Conservation (phyloP, 805 yeast genomes). For the Candida tibetensis region DNA sequence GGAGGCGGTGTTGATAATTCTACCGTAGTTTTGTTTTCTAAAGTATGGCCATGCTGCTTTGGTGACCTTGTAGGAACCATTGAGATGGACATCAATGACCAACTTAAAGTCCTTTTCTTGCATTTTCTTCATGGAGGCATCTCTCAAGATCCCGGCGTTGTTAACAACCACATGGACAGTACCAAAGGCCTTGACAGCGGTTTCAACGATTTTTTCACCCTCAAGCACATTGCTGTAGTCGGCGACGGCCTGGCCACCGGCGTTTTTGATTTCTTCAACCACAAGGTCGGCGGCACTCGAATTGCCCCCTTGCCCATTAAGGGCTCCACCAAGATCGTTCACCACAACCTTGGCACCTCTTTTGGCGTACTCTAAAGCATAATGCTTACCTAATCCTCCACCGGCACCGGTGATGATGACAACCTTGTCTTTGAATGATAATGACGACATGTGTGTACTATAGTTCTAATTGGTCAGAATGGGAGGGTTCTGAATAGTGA, state of each 20-base stretch:
- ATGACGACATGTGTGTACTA: slow-evolving; percentile 25
- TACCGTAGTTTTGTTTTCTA: slow-evolving; percentile 80
- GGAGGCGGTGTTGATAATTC: slow-evolving; percentile 90
- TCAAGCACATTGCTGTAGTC: slow-evolving; percentile 88
- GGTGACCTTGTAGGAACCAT: slow-evolving; percentile 83
- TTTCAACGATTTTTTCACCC: slow-evolving; percentile 80
- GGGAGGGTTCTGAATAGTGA: neutral
- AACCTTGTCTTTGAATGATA: slow-evolving; percentile 72
- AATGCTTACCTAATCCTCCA: slow-evolving; percentile 89
- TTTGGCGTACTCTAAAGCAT: slow-evolving; percentile 81
- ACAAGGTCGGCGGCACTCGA: slow-evolving; percentile 89
- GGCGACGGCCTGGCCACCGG: slow-evolving; percentile 88
- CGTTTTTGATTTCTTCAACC: slow-evolving; percentile 72
- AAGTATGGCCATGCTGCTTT: slow-evolving; percentile 91
- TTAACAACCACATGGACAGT: slow-evolving; percentile 85
- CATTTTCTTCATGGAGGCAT: slow-evolving; percentile 85
- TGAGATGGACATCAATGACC: slow-evolving; percentile 83
- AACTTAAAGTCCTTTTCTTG: slow-evolving; percentile 71
- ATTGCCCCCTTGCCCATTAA: slow-evolving; percentile 63
- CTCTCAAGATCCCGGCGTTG: slow-evolving; percentile 94
- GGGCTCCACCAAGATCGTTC: slow-evolving; percentile 86
- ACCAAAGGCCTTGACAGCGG: slow-evolving; percentile 85
- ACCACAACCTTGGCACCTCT: slow-evolving; percentile 96
- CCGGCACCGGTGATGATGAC: slow-evolving; percentile 97
- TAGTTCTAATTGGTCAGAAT: neutral